Evolutionary conservation across 1,284 basidiomycete genomes (phyloP).

Genomic region (Stygiomarasmius scandens): DNA sequence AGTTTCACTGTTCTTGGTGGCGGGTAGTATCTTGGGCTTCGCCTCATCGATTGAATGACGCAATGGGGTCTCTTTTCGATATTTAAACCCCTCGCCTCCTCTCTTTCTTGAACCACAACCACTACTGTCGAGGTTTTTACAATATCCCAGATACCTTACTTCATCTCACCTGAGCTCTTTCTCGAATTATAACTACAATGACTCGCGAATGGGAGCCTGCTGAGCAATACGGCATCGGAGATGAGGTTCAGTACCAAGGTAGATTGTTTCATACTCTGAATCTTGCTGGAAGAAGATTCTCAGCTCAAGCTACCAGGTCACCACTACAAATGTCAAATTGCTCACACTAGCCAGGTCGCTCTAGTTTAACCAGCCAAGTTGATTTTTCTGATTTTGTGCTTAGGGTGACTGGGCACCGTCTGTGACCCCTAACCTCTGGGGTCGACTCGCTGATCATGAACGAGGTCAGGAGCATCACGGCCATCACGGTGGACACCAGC

Average conservation of each 20-base stretch:
- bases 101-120: constrained; percentile 2
- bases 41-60: not conserved
- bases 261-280: too few relatives aligned
- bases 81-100: not conserved
- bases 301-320: too few relatives aligned
- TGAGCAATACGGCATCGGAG: constrained; percentile 56
- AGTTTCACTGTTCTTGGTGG: too few relatives aligned
- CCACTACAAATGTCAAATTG: constrained; percentile 70
- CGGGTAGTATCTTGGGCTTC: too few relatives aligned
- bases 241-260: constrained; percentile 62
- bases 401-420: constrained; percentile 68
- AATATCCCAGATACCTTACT: too few relatives aligned
- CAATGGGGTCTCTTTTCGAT: not conserved
- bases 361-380: not conserved
- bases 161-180: not conserved
- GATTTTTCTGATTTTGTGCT: not conserved
- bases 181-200: constrained; percentile 36
- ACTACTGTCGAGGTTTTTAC: constrained; percentile 3
- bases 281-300: too few relatives aligned
- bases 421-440: constrained; percentile 69
- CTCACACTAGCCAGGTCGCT: constrained; percentile 65
- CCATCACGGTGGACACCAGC: constrained; percentile 32
- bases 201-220: constrained; percentile 62
- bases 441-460: constrained; percentile 45
- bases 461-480: constrained; percentile 27